A percentile compares a stretch with the other conserved stretches of the same genome.
phyloP scores from a whole-genome alignment of 305 asterid species.

The Solanum hybrid region DNA sequence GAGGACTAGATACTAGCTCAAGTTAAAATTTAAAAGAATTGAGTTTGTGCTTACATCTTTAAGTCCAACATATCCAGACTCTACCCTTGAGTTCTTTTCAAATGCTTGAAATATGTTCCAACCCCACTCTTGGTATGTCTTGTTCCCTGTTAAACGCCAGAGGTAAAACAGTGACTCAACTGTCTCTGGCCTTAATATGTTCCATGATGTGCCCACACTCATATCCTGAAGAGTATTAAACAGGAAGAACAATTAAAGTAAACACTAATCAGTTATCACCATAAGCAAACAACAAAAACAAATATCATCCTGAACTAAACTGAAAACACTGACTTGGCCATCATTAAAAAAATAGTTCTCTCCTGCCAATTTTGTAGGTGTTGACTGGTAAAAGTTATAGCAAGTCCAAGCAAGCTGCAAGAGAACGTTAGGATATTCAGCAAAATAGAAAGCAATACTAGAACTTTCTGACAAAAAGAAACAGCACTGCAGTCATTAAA shows the following conservation, averaged over 20 bases:
- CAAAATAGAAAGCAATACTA: background rate
- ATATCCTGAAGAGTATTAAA: slow-evolving; percentile 41
- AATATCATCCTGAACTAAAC: background rate
- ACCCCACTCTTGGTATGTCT: slow-evolving; percentile 99
- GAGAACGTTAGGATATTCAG: slow-evolving; percentile 16
- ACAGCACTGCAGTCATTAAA: background rate
- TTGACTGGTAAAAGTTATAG: slow-evolving; percentile 88
- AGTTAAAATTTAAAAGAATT: background rate
- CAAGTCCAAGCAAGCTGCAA: slow-evolving; percentile 98
- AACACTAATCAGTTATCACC: background rate
- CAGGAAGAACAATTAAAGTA: background rate
- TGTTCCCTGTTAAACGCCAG: slow-evolving; percentile 95
- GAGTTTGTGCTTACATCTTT: slow-evolving; percentile 65
- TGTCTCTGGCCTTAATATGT: slow-evolving; percentile 98
- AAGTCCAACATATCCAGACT: slow-evolving; percentile 89
- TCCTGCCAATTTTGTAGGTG: slow-evolving; percentile 97
- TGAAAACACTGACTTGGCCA: slow-evolving; percentile 49
- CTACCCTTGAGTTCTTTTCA: slow-evolving; percentile 86
- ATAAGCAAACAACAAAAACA: background rate
- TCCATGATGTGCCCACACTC: slow-evolving; percentile 99
- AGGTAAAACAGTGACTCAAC: slow-evolving; percentile 96
- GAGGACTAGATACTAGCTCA: background rate
- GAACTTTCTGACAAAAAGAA: background rate
- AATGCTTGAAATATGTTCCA: slow-evolving; percentile 98
- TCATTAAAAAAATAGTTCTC: slow-evolving; percentile 81